phyloP scores from a whole-genome alignment of 768 basidiomycete species.

The Terana coerulea region DNA sequence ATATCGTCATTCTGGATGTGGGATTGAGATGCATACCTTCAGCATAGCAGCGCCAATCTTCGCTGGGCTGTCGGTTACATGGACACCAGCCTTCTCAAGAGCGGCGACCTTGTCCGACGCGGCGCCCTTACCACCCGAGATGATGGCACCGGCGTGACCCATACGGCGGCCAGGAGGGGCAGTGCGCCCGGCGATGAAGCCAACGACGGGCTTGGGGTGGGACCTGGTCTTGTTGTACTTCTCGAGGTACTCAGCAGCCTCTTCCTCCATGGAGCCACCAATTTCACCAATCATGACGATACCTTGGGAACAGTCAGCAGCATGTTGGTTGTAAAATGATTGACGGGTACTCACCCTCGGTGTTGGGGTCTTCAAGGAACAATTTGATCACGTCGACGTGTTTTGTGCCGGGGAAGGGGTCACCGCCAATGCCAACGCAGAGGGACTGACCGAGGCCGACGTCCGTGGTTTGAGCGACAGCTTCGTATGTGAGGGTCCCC shows the following conservation, averaged over 20 bases:
- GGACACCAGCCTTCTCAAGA: slow-evolving; percentile 85
- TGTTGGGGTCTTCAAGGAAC: slow-evolving; percentile 91
- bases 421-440: slow-evolving; percentile 96
- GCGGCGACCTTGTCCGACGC: slow-evolving; percentile 93
- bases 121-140: slow-evolving; percentile 96
- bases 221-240: slow-evolving; percentile 85
- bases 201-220: slow-evolving; percentile 92
- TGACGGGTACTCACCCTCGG: slow-evolving; percentile 59
- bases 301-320: slow-evolving; percentile 39
- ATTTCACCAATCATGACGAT: slow-evolving; percentile 99
- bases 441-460: slow-evolving; percentile 96
- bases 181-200: slow-evolving; percentile 96
- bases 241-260: slow-evolving; percentile 94
- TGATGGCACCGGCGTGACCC: slow-evolving; percentile 98
- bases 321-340: background rate
- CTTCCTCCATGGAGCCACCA: slow-evolving; percentile 99
- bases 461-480: slow-evolving; percentile 94
- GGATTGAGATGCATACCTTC: slow-evolving; percentile 50
- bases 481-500: slow-evolving; percentile 96
- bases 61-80: slow-evolving; percentile 94
- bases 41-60: slow-evolving; percentile 90
- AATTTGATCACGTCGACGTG: slow-evolving; percentile 96
- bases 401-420: slow-evolving; percentile 94
- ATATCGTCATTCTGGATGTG: background rate
- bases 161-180: slow-evolving; percentile 97